Evolutionary conservation across 305 asterid species (phyloP).

Genomic region (Solanum hybrid): DNA sequence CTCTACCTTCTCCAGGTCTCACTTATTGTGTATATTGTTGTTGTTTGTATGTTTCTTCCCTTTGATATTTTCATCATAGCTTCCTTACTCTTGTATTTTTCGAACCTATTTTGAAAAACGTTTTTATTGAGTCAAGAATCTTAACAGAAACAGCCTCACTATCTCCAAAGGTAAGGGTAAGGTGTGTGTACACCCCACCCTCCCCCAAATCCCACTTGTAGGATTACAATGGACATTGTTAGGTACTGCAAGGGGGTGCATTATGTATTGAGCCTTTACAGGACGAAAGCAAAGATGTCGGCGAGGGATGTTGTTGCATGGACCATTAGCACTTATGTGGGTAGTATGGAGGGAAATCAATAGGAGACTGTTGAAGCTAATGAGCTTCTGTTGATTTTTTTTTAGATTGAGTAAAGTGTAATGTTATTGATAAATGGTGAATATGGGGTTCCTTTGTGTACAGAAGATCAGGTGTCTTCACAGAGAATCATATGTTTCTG

Average conservation of each 20-base stretch:
- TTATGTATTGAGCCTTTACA: not conserved
- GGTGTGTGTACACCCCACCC: not conserved
- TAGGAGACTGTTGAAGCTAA: not conserved
- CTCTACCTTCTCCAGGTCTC: not conserved
- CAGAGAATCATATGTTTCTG: not conserved
- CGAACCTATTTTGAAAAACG: not conserved
- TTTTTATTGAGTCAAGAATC: not conserved
- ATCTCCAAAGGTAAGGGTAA: not conserved
- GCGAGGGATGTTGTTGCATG: not conserved
- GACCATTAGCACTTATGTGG: not conserved
- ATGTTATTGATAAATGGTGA: constrained; percentile 1
- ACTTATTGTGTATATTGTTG: not conserved
- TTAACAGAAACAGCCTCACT: not conserved
- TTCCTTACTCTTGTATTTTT: not conserved
- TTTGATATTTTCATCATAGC: not conserved
- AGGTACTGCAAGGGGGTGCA: not conserved
- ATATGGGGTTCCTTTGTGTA: not conserved
- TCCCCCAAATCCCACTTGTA: not conserved
- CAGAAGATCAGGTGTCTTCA: not conserved
- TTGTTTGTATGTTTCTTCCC: not conserved
- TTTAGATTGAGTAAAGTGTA: not conserved
- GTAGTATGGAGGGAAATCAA: not conserved
- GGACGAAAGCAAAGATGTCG: not conserved
- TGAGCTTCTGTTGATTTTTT: not conserved
- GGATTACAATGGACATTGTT: not conserved